Evolutionary conservation across 208 protist species (phyloP).

Genomic region (Crithidia expoeki): DNA sequence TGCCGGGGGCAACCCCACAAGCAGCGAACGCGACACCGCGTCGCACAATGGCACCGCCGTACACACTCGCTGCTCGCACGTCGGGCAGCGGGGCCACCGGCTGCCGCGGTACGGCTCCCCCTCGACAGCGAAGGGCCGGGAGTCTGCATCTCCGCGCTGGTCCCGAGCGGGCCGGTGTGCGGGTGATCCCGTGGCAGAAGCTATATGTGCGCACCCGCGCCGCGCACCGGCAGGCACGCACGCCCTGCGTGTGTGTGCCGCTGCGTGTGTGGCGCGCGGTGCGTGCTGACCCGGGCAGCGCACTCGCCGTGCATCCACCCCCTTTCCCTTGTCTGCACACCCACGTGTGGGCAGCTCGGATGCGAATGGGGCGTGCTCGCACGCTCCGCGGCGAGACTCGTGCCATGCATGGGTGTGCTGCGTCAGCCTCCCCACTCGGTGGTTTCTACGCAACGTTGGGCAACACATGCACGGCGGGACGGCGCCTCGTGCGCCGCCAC

Average conservation of each 20-base stretch:
- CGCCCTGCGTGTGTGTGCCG: constrained; percentile 1
- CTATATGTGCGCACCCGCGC: constrained; percentile 20
- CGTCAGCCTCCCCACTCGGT: constrained; percentile 31
- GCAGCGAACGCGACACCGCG: constrained; percentile 4
- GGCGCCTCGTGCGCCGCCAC: background rate
- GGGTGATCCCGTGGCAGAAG: constrained; percentile 33
- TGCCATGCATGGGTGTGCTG: constrained; percentile 27
- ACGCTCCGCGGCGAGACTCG: constrained; percentile 25
- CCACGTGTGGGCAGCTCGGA: background rate
- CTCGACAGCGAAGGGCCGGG: constrained; percentile 23
- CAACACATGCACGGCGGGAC: constrained; percentile 13
- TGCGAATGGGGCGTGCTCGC: constrained; percentile 16
- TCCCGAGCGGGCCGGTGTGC: constrained; percentile 25
- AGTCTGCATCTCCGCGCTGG: constrained; percentile 30
- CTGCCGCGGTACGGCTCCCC: constrained; percentile 32
- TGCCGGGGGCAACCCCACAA: constrained; percentile 38
- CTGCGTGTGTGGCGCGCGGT: constrained; percentile 8
- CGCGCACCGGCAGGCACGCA: constrained; percentile 12
- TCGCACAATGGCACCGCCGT: constrained; percentile 36
- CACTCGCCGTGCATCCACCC: constrained; percentile 33
- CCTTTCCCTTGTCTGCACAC: constrained; percentile 5
- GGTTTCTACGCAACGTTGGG: constrained; percentile 32
- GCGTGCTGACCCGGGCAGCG: constrained; percentile 24
- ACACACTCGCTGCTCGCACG: constrained; percentile 37
- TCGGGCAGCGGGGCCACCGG: constrained; percentile 30